Conservation (phyloP, 352 stramenopile species). For the Pelagophyceae sp. region DNA sequence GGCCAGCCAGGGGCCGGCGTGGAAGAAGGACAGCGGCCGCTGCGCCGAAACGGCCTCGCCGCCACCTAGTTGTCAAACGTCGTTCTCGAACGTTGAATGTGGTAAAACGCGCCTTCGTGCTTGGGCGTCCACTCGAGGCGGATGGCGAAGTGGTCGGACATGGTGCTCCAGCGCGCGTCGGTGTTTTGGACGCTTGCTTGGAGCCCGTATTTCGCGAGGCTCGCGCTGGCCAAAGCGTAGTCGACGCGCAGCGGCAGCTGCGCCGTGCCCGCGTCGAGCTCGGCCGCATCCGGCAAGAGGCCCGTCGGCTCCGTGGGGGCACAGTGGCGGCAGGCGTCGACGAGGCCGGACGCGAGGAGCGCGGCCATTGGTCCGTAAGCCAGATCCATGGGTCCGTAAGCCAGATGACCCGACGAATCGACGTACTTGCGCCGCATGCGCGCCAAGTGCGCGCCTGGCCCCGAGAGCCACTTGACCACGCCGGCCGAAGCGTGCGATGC, state of each 20-base stretch:
- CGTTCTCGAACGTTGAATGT: too few species aligned
- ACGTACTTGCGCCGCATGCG: not conserved
- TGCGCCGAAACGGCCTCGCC: not conserved
- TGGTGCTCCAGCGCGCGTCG: not conserved
- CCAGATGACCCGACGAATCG: not conserved
- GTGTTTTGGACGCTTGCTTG: not conserved
- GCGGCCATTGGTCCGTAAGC: not conserved
- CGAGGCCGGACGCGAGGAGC: not conserved
- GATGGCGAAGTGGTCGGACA: slow-evolving; percentile 1
- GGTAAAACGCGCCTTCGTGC: not conserved
- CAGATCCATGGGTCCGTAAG: not conserved
- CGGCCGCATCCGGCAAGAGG: not conserved
- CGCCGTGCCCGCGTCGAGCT: not conserved
- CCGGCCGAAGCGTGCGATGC: not conserved
- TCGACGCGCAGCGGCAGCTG: not conserved
- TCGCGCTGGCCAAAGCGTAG: not conserved
- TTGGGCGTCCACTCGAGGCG: not conserved
- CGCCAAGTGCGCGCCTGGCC: not conserved
- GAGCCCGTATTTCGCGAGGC: not conserved
- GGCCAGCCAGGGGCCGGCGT: too few species aligned
- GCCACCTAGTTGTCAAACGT: too few species aligned
- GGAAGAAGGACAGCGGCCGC: not conserved
- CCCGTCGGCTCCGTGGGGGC: not conserved
- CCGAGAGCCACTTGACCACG: not conserved
- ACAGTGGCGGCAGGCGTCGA: not conserved